Percentiles rank a stretch among this genome's conserved stretches.
These are phyloP conservation scores for Globisporangium middletonii DNA, from an alignment of 352 stramenopile species.

Conservation along the genomic window DNA sequence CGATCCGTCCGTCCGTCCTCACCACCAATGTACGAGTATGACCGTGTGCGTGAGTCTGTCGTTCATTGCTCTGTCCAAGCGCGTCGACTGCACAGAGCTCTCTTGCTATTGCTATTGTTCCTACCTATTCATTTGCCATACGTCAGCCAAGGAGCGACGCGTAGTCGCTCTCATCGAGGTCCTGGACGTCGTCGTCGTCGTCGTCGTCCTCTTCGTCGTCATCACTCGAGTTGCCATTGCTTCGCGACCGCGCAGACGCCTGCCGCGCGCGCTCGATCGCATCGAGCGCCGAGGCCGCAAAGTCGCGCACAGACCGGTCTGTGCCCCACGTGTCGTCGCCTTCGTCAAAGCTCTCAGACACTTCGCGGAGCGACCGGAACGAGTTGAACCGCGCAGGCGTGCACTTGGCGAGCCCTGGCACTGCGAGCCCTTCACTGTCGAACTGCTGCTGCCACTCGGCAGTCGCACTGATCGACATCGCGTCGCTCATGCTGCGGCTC, in stretches of 20 bases:
- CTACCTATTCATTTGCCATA: background rate
- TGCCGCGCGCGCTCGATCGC: constrained; percentile 9
- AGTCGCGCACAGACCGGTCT: constrained; percentile 5
- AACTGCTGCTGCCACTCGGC: background rate
- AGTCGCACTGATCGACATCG: constrained; percentile 4
- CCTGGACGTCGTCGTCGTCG: constrained; percentile 4
- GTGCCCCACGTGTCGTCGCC: constrained; percentile 15
- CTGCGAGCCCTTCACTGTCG: constrained; percentile 68
- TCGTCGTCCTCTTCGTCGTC: constrained; percentile 9
- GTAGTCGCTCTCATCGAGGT: constrained; percentile 8
- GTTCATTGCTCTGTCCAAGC: background rate
- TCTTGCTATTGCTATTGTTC: background rate
- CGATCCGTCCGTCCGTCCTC: background rate
- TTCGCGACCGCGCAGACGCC: constrained; percentile 4
- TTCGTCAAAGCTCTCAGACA: constrained; percentile 16
- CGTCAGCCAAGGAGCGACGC: constrained; percentile 1
- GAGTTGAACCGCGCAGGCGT: constrained; percentile 83
- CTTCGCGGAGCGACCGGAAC: constrained; percentile 58
- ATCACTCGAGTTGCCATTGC: constrained; percentile 7
- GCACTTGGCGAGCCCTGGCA: constrained; percentile 63
- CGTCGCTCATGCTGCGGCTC: constrained; percentile 5
- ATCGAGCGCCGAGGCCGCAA: constrained; percentile 13
- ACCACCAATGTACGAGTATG: background rate
- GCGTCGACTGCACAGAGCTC: background rate
- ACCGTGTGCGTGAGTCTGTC: background rate